Base-by-base conservation (phyloP, 768 basidiomycete species). In the Suillus paluster region DNA sequence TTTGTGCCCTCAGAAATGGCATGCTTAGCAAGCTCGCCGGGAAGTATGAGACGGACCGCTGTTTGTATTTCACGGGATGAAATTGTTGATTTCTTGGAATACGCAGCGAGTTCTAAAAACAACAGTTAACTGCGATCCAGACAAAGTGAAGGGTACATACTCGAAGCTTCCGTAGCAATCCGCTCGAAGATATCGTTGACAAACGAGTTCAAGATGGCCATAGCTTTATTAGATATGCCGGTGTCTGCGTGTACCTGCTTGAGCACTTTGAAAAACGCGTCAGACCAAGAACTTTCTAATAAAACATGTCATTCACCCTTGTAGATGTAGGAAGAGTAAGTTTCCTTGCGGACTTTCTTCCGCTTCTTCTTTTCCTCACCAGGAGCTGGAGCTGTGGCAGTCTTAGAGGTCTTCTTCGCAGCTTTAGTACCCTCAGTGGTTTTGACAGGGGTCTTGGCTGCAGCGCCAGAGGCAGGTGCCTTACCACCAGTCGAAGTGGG, bases 51-150 rank as follows among this genome's bases (percentile, higher is more conserved):
- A 66, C 97, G 92, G 58, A 99, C 97, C 48, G 95, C 86, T 41
- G 97, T 99, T 78, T 99, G 96, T 68, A 98, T 98, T 80, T 99
- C 96, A 66, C 96, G 94, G 56, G 95, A 97, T 44, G 97, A 97
- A 75, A 99, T 98, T 38, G 96, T 99, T 9, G 97, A 97, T 79
- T 97, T 97, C 84, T 97, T 97, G 67, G 96, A 97, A 83, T 98
- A 98, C 1, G 94, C 84, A 45, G 97, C 96, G 68, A 99, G 91
- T 83, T 97, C 95, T 94, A 68, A 21, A 34, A 3, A n/a, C 57
- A 14, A 17, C 7, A 27, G 42, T 58, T 17, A 62, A 41, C 27
- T 25, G 10, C 9, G 15, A 15, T 17, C 42, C 54, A 14, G 62
- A 57, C 3, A 62, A 63, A 44, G 39, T 48, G 57, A 59, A 7